These are phyloP conservation scores for Malus asiatica DNA, from an alignment of 306 rosid species.

Conservation along the genomic window DNA sequence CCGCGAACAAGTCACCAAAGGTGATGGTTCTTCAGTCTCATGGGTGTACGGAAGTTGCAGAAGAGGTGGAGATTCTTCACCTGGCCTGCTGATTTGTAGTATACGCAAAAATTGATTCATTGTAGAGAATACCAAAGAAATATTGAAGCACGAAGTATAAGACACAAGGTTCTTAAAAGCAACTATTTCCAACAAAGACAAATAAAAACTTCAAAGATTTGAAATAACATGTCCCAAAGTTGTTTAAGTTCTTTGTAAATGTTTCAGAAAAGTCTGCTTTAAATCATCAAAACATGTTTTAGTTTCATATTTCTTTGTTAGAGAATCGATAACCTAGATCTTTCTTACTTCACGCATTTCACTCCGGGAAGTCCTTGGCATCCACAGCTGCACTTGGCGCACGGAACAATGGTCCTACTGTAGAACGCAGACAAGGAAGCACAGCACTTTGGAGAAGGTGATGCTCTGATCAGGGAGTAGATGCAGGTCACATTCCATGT, in stretches of 20 bases:
- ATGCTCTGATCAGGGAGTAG: slow-evolving; percentile 59
- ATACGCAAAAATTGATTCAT: too few species aligned
- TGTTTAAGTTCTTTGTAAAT: neutral
- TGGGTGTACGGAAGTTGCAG: slow-evolving; percentile 35
- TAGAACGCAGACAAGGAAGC: slow-evolving; percentile 80
- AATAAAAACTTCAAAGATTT: too few species aligned
- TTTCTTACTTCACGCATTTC: slow-evolving; percentile 47
- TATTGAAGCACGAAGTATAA: too few species aligned
- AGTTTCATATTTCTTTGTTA: neutral
- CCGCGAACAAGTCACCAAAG: slow-evolving; percentile 50
- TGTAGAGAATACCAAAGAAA: too few species aligned
- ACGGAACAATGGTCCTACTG: slow-evolving; percentile 47
- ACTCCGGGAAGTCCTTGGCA: slow-evolving; percentile 57
- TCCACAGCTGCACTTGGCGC: slow-evolving; percentile 70
- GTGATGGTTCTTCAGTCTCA: neutral
- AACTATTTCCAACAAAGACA: too few species aligned
- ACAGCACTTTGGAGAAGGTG: slow-evolving; percentile 62
- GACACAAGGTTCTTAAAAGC: too few species aligned
- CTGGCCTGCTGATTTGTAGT: slow-evolving; percentile 28
- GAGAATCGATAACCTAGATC: neutral
- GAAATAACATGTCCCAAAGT: too few species aligned
- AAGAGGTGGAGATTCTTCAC: slow-evolving; percentile 21
- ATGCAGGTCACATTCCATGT: slow-evolving; percentile 75
- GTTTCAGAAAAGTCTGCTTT: neutral
- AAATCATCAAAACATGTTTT: too few species aligned